Evolutionary conservation across 352 stramenopile genomes (phyloP), one percentile per base, ranked within the genome.

Genomic region (Phytopythium montanum): DNA sequence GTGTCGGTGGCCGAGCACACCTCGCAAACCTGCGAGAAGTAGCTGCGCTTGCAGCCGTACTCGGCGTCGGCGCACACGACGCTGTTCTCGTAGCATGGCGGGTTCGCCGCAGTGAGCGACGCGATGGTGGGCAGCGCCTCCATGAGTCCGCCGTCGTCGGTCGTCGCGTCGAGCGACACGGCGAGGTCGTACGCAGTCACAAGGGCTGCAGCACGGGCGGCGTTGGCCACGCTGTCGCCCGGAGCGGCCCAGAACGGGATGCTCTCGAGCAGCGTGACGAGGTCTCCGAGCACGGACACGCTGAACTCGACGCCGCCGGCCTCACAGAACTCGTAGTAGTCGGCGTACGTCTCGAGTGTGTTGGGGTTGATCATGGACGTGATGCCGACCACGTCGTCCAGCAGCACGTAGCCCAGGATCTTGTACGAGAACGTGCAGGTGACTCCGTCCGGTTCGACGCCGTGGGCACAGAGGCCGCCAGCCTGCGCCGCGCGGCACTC

Each of bases 381-480:
- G 68, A 90, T 90, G 12, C 80, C 80, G 2, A 90, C 78, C 26
- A 90, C 72, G 38, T 90, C 78, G 65, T 90, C 80, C 21, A 90
- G 41, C 14, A 62, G 60, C 25, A 90, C 70, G 60, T 79, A 90
- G 19, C 80, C 80, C 12, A 87, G 65, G 6, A 90, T 69, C 44
- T 83, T 61, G 66, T 85, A 90, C 38, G 63, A 75, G 66, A 84
- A 92, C 38, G 77, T 77, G 63, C 83, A 92, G 5, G 54, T 77
- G 46, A 76, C 59, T 18, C 83, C 83, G 45, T 90, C 72, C 0
- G 83, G 83, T n/a, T 75, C 62, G 3, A 75, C 63, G 14, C 80
- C 80, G 7, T 75, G 26, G 12, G 70, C 39, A 28, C 80, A 90
- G 34, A 88, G 50, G 3, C 80, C 80, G 41, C 74, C 74, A 0